Evolutionary conservation across 768 basidiomycete species (phyloP), one percentile per base, ranked within the genome.

Genomic region (Leccinellum luteum): DNA sequence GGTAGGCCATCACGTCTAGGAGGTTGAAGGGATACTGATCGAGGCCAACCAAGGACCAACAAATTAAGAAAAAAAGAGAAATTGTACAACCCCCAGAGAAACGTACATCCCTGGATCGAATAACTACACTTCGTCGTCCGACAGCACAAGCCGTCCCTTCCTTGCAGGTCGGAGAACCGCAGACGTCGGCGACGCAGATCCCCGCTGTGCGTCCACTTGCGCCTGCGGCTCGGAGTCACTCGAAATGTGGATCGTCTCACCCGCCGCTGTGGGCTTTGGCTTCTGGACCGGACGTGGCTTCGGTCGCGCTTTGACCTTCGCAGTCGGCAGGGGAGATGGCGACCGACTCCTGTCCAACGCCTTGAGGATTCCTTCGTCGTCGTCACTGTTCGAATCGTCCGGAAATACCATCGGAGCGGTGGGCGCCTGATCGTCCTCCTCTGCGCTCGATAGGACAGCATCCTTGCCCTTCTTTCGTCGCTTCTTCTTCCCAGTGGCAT

Each of bases 401-500:
- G 60, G 58, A 3, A 59, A 64, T n/a, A 66, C 55, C 38, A 53
- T 60, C 14, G 10, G 5, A 27, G 48, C 45, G 52, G 56, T 64
- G 23, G 14, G 56, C 66, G 14, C 57, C 59, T 54, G 64, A 21
- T 53, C 70, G 28, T 45, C 60, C 64, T 78, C 62, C 64, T 78
- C 62, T 34, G 47, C 48, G 27, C 79, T 72, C 76, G 73, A 78
- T 70, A 52, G 78, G 68, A 68, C 82, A 75, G 64, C 79, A 78
- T 63, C 82, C 72, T 48, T 79, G 6, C 52, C 74, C 55, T 71
- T 74, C 53, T 70, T 76, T 55, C 74, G 80, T 71, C 90, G 85
- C 81, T 79, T 83, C 75, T 82, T 83, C 38, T 79, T 82, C 41
- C 81, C 83, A 25, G 68, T 71, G 13, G 78, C 76, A 4, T 71